Percentiles rank a stretch among this genome's conserved stretches.
phyloP scores from a whole-genome alignment of 148 eudicot genomes.

The Chenopodium quinoa region DNA sequence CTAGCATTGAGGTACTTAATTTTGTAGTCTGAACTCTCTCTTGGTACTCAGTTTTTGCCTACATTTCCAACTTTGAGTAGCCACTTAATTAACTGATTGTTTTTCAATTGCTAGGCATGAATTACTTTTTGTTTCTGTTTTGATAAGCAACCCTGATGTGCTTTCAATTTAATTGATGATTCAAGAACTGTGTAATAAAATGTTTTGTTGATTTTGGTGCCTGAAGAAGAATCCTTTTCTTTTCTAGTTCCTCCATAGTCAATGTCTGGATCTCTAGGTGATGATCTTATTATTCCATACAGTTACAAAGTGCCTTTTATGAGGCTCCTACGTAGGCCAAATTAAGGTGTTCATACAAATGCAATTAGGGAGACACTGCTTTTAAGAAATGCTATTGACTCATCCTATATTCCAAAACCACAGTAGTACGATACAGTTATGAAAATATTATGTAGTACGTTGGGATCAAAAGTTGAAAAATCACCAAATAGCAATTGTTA shows the following conservation, averaged over 20 bases:
- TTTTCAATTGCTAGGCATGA: neutral
- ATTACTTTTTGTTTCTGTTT: neutral
- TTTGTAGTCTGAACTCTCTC: neutral
- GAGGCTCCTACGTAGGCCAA: neutral
- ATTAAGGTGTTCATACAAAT: neutral
- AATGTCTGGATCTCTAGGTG: neutral
- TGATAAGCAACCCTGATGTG: neutral
- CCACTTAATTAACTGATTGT: neutral
- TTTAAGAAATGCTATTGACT: neutral
- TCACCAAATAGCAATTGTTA: neutral
- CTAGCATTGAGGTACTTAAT: constrained; percentile 75
- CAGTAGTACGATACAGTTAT: neutral
- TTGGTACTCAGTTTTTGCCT: neutral
- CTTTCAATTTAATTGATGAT: neutral
- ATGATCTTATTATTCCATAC: neutral
- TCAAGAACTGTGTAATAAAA: neutral
- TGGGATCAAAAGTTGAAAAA: neutral
- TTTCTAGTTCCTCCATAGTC: neutral
- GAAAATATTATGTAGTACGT: neutral
- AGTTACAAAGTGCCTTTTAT: neutral
- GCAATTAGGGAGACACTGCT: neutral
- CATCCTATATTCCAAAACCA: neutral
- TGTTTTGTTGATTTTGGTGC: neutral
- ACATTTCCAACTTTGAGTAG: neutral
- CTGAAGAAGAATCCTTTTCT: neutral